A percentile compares a stretch with the other conserved stretches of the same genome.
Evolutionary conservation across 306 rosid genomes (phyloP).

Genomic region (Pterocarpus santalinus): DNA sequence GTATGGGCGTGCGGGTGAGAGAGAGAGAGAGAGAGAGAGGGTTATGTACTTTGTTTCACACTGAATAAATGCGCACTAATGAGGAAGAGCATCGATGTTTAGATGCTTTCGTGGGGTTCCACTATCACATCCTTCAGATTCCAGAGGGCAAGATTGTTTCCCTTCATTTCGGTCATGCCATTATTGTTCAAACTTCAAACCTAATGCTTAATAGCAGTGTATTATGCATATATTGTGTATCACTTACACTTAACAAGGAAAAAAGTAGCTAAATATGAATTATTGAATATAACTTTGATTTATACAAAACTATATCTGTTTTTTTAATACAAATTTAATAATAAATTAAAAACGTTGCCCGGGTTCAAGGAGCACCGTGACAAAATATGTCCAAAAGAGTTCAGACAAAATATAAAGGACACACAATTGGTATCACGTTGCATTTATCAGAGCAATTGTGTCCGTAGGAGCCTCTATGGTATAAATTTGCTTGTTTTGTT

Average conservation of each 20-base stretch:
- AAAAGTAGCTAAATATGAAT: background rate
- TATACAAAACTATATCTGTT: background rate
- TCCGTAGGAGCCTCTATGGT: background rate
- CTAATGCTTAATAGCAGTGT: background rate
- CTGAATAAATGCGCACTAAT: conserved; percentile 49
- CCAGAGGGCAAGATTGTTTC: conserved; percentile 8
- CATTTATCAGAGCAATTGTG: conserved; percentile 15
- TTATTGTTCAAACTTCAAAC: background rate
- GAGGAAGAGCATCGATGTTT: conserved; percentile 29
- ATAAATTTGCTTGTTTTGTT: conserved; percentile 7
- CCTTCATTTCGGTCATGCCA: conserved; percentile 23
- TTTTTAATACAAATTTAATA: background rate
- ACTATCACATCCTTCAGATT: conserved; percentile 43
- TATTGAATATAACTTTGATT: background rate
- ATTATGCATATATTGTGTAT: background rate
- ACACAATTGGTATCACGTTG: background rate
- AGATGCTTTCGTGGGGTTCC: conserved; percentile 47
- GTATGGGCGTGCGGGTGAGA: conserved; percentile 21
- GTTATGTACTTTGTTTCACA: conserved; percentile 37
- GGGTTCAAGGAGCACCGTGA: background rate
- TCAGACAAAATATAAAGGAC: conserved; percentile 20
- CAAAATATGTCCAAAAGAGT: background rate
- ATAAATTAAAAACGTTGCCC: background rate
- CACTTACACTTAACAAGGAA: background rate
- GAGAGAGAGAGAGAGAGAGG: conserved; percentile 13